phyloP scores from a whole-genome alignment of 768 basidiomycete species.

The Pleurotus pulmonarius region DNA sequence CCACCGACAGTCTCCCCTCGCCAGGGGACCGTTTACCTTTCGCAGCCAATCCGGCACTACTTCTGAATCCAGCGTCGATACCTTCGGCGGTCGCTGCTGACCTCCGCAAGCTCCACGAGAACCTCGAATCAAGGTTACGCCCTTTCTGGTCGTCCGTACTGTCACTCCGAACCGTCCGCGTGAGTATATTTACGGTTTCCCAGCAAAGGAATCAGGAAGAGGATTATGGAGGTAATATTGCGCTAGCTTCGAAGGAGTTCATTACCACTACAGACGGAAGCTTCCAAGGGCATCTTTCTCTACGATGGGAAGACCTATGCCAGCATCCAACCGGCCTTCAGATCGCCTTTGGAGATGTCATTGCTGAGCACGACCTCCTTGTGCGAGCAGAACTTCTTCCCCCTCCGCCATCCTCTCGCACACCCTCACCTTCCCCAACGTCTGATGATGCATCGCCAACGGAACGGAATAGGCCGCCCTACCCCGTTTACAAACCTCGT shows the following conservation, averaged over 20 bases:
- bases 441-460: constrained; percentile 8
- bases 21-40: neutral
- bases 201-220: constrained; percentile 23
- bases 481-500: constrained; percentile 7
- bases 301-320: constrained; percentile 70
- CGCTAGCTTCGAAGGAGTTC: constrained; percentile 49
- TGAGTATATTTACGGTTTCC: constrained; percentile 55
- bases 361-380: constrained; percentile 51
- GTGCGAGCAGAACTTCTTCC: constrained; percentile 52
- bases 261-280: constrained; percentile 66
- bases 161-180: constrained; percentile 53
- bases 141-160: constrained; percentile 81
- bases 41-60: neutral
- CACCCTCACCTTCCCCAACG: constrained; percentile 1
- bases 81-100: constrained; percentile 13
- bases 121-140: constrained; percentile 71
- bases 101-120: constrained; percentile 60
- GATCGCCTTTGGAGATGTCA: constrained; percentile 52
- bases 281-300: constrained; percentile 59
- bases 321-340: constrained; percentile 54
- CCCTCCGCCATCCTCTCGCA: constrained; percentile 17
- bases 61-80: constrained; percentile 6
- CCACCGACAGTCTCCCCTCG: neutral
- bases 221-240: constrained; percentile 29
- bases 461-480: constrained; percentile 1